Evolutionary conservation across 2,329 filamentous ascomycete genomes (phyloP).

Genomic region (Colletotrichum horii): DNA sequence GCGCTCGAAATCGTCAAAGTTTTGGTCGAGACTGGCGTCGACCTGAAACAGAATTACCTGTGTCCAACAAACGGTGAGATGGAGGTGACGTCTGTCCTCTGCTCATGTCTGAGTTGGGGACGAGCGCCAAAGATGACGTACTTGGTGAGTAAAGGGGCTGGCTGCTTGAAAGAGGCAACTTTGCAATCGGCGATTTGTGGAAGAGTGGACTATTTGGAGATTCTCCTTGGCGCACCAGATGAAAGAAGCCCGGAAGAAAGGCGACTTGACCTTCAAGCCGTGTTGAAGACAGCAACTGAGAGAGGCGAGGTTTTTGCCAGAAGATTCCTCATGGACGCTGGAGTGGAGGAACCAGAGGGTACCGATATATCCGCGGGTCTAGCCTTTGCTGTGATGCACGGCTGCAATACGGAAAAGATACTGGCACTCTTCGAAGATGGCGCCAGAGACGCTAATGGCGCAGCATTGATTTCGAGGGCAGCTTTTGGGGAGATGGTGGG

Average conservation of each 20-base stretch:
- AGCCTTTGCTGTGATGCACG: not conserved
- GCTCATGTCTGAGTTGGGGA: not conserved
- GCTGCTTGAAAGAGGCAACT: not conserved
- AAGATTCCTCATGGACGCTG: not conserved
- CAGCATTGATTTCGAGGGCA: not conserved
- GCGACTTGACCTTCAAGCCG: not conserved
- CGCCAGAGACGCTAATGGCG: not conserved
- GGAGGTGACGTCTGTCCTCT: not conserved
- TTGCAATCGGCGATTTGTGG: not conserved
- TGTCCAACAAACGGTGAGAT: not conserved
- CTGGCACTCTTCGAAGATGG: not conserved
- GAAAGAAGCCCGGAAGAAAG: not conserved
- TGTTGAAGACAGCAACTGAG: not conserved
- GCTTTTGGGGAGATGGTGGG: not conserved
- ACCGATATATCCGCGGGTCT: not conserved
- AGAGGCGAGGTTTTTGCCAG: not conserved
- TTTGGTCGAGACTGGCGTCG: not conserved
- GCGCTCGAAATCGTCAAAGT: not conserved
- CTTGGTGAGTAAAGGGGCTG: not conserved
- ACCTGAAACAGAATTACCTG: not conserved
- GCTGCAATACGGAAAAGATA: not conserved
- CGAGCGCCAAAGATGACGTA: not conserved
- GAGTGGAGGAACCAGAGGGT: not conserved
- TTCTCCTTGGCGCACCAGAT: not conserved
- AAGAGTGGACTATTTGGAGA: rapidly evolving